These are phyloP conservation scores for Magnaporthiopsis rhizophila DNA, from an alignment of 2,329 filamentous ascomycete species.

Conservation along the genomic window DNA sequence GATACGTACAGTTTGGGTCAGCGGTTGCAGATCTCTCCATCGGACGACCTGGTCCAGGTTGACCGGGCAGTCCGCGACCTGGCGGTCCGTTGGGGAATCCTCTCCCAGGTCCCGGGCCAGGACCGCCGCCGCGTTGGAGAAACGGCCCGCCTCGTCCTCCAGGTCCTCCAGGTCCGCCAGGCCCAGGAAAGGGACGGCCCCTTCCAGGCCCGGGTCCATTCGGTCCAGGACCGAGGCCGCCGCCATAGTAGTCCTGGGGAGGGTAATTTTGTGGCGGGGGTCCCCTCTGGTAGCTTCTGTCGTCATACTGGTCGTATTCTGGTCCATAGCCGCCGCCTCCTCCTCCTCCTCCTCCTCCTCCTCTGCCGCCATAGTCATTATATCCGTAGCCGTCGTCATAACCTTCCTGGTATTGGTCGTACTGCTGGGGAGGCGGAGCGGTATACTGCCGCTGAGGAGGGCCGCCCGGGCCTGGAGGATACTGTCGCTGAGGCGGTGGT, in stretches of 20 bases:
- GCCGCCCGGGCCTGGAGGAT: conserved; percentile 21
- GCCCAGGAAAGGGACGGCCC: conserved; percentile 29
- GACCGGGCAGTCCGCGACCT: conserved; percentile 23
- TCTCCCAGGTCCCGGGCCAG: conserved; percentile 24
- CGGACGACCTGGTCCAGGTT: conserved; percentile 25
- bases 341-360: conserved; percentile 18
- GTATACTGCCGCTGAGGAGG: conserved; percentile 25
- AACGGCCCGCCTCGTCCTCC: conserved; percentile 29
- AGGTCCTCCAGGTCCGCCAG: conserved; percentile 25
- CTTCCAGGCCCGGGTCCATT: conserved; percentile 23
- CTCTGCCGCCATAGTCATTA: conserved; percentile 28
- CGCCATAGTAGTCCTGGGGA: conserved; percentile 37
- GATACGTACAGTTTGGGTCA: conserved; percentile 32
- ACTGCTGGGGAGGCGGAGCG: conserved; percentile 27
- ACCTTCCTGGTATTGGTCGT: conserved; percentile 37
- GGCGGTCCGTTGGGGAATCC: conserved; percentile 25
- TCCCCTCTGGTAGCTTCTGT: conserved; percentile 31
- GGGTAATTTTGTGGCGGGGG: conserved; percentile 31
- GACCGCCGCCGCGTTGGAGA: conserved; percentile 27
- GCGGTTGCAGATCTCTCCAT: conserved; percentile 28
- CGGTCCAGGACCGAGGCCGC: conserved; percentile 17
- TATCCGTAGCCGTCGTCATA: conserved; percentile 35
- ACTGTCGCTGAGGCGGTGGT: conserved; percentile 29
- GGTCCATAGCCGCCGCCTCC: conserved; percentile 17
- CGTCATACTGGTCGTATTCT: conserved; percentile 28